Evolutionary conservation across 2,329 filamentous ascomycete genomes (phyloP).

Genomic region (Ceratocystis albifundus): DNA sequence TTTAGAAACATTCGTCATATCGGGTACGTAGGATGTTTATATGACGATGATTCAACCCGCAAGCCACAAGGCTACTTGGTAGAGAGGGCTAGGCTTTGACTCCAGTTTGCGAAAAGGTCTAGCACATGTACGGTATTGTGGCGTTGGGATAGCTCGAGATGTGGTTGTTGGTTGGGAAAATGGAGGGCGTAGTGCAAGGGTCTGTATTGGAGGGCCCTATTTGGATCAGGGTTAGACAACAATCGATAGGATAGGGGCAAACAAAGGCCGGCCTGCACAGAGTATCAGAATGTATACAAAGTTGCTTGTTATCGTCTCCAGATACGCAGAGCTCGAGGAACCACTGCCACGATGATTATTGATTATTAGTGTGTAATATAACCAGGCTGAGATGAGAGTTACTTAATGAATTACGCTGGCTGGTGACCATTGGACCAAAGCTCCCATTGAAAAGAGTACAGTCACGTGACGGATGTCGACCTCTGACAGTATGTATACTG

Average conservation of each 20-base stretch:
- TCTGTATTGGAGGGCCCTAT: not conserved
- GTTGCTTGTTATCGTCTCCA: not conserved
- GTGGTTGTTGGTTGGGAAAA: too few species aligned
- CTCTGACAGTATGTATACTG: not conserved
- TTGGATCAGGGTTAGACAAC: not conserved
- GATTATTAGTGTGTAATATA: not conserved
- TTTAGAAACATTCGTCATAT: conserved; percentile 90
- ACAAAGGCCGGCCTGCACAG: not conserved
- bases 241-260: not conserved
- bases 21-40: not conserved
- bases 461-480: not conserved
- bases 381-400: not conserved
- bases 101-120: not conserved
- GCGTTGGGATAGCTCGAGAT: too few species aligned
- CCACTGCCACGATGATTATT: not conserved
- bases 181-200: not conserved
- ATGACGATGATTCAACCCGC: not conserved
- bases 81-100: not conserved
- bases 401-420: not conserved
- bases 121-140: not conserved
- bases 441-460: not conserved
- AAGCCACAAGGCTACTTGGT: not conserved
- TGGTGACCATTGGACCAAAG: conserved; percentile 6
- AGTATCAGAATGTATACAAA: not conserved
- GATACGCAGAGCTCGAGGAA: not conserved